Conservation (phyloP, 495 filamentous ascomycete genomes). For the Articulospora tetracladia region DNA sequence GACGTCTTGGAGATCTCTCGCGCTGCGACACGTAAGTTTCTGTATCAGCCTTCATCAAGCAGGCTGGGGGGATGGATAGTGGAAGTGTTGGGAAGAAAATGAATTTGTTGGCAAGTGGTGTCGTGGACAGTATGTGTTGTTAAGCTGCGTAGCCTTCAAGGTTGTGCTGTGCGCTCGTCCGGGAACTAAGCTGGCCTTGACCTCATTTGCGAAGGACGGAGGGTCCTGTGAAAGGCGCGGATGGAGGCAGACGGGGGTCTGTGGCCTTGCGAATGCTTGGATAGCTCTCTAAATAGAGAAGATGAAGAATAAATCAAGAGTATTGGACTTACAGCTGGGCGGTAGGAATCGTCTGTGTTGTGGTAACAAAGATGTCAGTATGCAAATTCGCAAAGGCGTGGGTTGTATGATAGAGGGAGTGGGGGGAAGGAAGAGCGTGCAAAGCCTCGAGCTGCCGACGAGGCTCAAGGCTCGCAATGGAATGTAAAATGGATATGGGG, state of each 20-base stretch:
- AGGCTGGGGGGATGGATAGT: neutral
- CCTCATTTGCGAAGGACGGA: conserved; percentile 10
- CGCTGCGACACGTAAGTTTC: conserved; percentile 61
- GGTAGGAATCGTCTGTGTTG: conserved; percentile 16
- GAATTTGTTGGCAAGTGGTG: neutral
- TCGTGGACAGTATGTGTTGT: conserved; percentile 1
- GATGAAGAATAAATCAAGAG: neutral
- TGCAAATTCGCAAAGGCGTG: conserved; percentile 1
- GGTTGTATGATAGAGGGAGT: neutral
- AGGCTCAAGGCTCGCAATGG: conserved; percentile 3
- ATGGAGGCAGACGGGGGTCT: conserved; percentile 1
- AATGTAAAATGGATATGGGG: conserved; percentile 5
- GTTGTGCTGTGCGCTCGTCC: conserved; percentile 3
- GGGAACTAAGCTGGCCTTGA: conserved; percentile 7
- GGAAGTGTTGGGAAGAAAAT: neutral
- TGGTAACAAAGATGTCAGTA: conserved; percentile 7
- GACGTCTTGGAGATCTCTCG: conserved; percentile 56
- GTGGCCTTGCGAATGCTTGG: conserved; percentile 9
- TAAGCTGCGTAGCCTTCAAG: conserved; percentile 10
- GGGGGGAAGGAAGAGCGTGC: neutral
- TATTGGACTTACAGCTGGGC: conserved; percentile 14
- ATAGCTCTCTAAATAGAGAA: neutral
- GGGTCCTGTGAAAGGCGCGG: neutral
- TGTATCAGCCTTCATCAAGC: conserved; percentile 26
- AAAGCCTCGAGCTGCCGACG: neutral